phyloP scores from a whole-genome alignment of 2,329 filamentous ascomycete genomes.

The Chaetomium olivaceum region DNA sequence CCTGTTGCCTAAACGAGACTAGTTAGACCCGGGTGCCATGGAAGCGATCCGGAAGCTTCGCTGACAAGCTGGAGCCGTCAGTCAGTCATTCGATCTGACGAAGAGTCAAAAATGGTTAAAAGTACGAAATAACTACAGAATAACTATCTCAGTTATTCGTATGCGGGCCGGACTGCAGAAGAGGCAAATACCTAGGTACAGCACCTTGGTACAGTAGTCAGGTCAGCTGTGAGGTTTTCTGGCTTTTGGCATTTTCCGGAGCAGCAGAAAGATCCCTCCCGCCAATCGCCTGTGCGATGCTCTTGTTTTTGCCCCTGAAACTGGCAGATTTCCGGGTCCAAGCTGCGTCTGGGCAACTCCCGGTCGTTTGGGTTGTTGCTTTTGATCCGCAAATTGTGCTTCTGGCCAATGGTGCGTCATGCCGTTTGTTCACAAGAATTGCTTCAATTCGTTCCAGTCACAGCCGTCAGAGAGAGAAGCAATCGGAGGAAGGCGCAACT shows the following conservation, averaged over 20 bases:
- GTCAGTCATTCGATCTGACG: background rate
- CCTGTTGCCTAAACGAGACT: slow-evolving; percentile 15
- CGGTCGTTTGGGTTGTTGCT: slow-evolving; percentile 14
- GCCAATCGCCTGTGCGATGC: slow-evolving; percentile 1
- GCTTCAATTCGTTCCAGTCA: background rate
- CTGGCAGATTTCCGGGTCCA: slow-evolving; percentile 9
- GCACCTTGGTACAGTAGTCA: too few relatives aligned
- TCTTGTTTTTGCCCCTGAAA: slow-evolving; percentile 10
- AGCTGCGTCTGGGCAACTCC: background rate
- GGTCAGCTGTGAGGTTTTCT: background rate
- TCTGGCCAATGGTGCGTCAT: slow-evolving; percentile 4
- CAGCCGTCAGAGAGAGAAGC: background rate
- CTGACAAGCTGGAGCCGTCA: background rate
- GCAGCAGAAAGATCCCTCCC: background rate
- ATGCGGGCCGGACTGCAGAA: too few relatives aligned
- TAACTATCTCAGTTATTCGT: too few relatives aligned
- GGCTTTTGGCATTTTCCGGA: background rate
- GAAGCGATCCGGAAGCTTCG: background rate
- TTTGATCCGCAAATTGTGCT: slow-evolving; percentile 3
- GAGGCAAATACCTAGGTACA: too few relatives aligned
- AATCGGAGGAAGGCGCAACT: background rate
- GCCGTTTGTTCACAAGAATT: background rate
- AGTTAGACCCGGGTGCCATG: slow-evolving; percentile 7
- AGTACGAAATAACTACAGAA: too few relatives aligned
- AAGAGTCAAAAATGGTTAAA: background rate